These are phyloP conservation scores for Chlamydomonas eustigma DNA, from an alignment of 139 green algal genomes.

Conservation along the genomic window DNA sequence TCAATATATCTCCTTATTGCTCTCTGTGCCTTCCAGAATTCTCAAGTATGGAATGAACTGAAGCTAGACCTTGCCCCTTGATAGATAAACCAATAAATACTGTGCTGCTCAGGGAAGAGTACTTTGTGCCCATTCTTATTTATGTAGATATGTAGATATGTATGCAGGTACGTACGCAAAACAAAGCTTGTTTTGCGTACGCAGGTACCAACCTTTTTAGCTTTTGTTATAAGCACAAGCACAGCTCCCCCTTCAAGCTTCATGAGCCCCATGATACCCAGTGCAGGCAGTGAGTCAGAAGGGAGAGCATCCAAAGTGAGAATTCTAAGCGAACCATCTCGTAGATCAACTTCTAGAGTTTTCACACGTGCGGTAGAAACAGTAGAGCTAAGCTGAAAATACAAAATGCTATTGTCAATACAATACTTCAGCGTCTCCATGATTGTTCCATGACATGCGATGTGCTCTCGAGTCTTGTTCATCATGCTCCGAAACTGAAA, in stretches of 20 bases:
- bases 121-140: too few species aligned
- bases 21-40: too few species aligned
- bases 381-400: background rate
- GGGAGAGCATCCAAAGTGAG: background rate
- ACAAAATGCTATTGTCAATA: background rate
- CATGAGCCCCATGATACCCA: slow-evolving; percentile 3
- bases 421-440: background rate
- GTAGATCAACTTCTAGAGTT: background rate
- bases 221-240: background rate
- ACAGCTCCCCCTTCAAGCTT: slow-evolving; percentile 1
- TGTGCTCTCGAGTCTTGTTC: too few species aligned
- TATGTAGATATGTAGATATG: too few species aligned
- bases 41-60: background rate
- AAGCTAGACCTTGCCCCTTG: background rate
- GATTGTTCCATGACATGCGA: too few species aligned
- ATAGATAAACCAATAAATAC: background rate
- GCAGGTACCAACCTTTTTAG: background rate
- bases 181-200: too few species aligned
- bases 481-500: too few species aligned
- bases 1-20: too few species aligned
- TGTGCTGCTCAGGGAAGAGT: background rate
- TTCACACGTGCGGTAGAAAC: background rate
- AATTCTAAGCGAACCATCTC: background rate
- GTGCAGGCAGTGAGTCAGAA: background rate
- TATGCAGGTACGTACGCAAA: too few species aligned